These are phyloP conservation scores for Aphanomyces cochlioides DNA, from an alignment of 352 stramenopile genomes.

Conservation along the genomic window DNA sequence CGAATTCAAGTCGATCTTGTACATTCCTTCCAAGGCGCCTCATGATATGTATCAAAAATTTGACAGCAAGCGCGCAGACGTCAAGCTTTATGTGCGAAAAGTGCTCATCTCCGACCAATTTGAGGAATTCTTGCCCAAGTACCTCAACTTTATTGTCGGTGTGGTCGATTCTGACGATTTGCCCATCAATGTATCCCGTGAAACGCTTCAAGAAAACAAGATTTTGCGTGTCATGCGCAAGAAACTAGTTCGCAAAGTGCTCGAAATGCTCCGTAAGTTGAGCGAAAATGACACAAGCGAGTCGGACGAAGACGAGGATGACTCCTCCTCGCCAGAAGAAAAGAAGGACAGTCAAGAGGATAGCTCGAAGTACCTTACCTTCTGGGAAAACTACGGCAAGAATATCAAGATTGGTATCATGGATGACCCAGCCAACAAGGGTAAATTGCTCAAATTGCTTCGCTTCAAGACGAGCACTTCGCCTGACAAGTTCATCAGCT, in stretches of 20 bases:
- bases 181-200: slow-evolving; percentile 98
- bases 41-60: slow-evolving; percentile 88
- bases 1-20: slow-evolving; percentile 99
- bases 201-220: slow-evolving; percentile 99
- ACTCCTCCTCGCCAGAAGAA: slow-evolving; percentile 34
- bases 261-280: slow-evolving; percentile 98
- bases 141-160: slow-evolving; percentile 98
- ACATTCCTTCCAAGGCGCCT: slow-evolving; percentile 89
- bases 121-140: slow-evolving; percentile 96
- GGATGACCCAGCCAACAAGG: slow-evolving; percentile 94
- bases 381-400: slow-evolving; percentile 97
- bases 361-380: slow-evolving; percentile 94
- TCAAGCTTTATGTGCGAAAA: slow-evolving; percentile 99
- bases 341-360: slow-evolving; percentile 48
- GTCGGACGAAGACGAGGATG: slow-evolving; percentile 41
- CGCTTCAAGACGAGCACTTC: slow-evolving; percentile 95
- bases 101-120: slow-evolving; percentile 99
- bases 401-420: slow-evolving; percentile 99
- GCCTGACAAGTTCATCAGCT: slow-evolving; percentile 87
- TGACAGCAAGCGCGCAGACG: slow-evolving; percentile 87
- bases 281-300: slow-evolving; percentile 44
- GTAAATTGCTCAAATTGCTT: slow-evolving; percentile 95
- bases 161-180: slow-evolving; percentile 99
- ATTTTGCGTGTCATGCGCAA: slow-evolving; percentile 99
- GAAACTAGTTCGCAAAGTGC: slow-evolving; percentile 98